These are phyloP conservation scores for Crepidotus variabilis DNA, from an alignment of 768 basidiomycete genomes.

Conservation along the genomic window DNA sequence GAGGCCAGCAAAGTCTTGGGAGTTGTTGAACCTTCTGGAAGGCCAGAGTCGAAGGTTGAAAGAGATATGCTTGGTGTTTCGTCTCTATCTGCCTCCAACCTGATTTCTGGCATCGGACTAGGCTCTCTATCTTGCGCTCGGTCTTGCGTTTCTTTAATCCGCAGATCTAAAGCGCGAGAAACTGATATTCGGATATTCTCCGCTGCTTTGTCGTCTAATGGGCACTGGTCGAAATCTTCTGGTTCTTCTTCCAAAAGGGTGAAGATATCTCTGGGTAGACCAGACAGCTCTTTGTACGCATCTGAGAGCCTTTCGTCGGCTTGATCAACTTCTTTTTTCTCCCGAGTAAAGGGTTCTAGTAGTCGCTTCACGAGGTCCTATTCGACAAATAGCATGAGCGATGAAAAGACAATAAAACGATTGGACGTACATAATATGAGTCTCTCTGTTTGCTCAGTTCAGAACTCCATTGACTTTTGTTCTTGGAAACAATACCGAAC, in stretches of 20 bases:
- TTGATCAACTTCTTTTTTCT: slow-evolving; percentile 28
- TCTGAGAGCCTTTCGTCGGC: slow-evolving; percentile 44
- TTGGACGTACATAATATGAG: slow-evolving; percentile 62
- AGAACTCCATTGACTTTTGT: slow-evolving; percentile 55
- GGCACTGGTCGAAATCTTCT: slow-evolving; percentile 39
- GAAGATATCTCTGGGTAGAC: slow-evolving; percentile 50
- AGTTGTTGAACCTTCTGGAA: slow-evolving; percentile 10
- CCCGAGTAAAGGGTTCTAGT: slow-evolving; percentile 50
- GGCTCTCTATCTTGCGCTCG: slow-evolving; percentile 30
- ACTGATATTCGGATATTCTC: slow-evolving; percentile 45
- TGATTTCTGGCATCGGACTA: slow-evolving; percentile 32
- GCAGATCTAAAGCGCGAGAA: slow-evolving; percentile 49
- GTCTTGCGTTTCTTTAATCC: slow-evolving; percentile 43
- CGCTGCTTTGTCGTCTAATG: slow-evolving; percentile 44
- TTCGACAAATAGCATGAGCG: slow-evolving; percentile 6
- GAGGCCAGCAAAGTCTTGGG: slow-evolving; percentile 44
- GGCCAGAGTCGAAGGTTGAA: slow-evolving; percentile 10
- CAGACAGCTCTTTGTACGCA: slow-evolving; percentile 52
- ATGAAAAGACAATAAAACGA: not conserved
- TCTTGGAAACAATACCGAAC: slow-evolving; percentile 54
- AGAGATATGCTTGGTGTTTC: slow-evolving; percentile 9
- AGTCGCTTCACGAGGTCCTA: slow-evolving; percentile 71
- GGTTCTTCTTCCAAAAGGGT: slow-evolving; percentile 48
- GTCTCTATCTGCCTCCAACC: slow-evolving; percentile 26
- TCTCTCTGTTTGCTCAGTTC: slow-evolving; percentile 60